Base-by-base conservation (phyloP, 140 eudicot genomes). In the Senecio squalidus region DNA sequence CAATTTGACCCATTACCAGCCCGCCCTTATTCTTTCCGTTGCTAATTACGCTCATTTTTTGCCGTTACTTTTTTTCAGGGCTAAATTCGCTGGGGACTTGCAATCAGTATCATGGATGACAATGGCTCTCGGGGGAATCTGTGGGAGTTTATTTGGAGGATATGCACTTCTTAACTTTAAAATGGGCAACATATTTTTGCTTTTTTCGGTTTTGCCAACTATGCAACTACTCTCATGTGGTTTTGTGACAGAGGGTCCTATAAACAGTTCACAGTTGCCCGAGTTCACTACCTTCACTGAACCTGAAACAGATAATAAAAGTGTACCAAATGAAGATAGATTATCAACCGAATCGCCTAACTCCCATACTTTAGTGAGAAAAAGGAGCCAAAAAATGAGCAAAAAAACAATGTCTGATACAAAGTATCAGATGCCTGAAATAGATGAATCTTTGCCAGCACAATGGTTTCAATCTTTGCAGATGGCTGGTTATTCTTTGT, bases 31-130 rank as follows among this genome's bases (percentile, higher is more conserved):
- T 16, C 6, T 11, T 11, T 62, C 10, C 33, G 4, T 6, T 40
- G 6, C 17, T 18, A 41, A 0, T 26, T 24, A 24, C 6, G 0
- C 13, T 47, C 34, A 68, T 68, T 25, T n/a, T 26, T 16, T 13
- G 36, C 44, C 22, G 30, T 13, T 49, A 39, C 41, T 66, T 56
- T 40, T 51, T 4, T 76, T 24, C 76, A 91, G 98, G 84, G 92
- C 98, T 66, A 73, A 84, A 15, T 91, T 74, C 69, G 88, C 96
- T 67, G 96, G 98, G 10, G 98, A 91, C 74, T 85, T 91, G 63
- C 98, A 91, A 80, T 86, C 98, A 43, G 10, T 87, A 46, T 91
- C 98, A 62, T 87, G 98, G 98, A 70, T 91, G 79, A 26, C 98
- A 62, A 91, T 91, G 98, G 92, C 98, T 59, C 65, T 81, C 30